Evolutionary conservation across 176 grass and related monocot species (phyloP).

Genomic region (Lolium rigidum): DNA sequence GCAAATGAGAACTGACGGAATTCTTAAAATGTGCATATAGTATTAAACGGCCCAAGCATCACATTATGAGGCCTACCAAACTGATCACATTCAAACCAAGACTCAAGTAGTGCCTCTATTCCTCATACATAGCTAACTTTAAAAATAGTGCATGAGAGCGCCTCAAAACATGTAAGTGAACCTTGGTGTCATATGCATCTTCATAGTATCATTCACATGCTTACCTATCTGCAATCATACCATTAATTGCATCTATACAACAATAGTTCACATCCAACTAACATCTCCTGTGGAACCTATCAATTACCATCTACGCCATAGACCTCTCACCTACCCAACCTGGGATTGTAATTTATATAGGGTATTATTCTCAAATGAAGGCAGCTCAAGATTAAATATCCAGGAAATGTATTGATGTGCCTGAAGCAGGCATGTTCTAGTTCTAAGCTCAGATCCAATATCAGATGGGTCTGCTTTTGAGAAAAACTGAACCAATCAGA

Average conservation of each 20-base stretch:
- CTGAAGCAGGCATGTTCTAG: not conserved
- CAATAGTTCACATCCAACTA: not conserved
- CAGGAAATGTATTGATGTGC: slow-evolving; percentile 14
- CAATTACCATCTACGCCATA: slow-evolving; percentile 4
- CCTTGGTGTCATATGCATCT: not conserved
- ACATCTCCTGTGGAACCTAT: not conserved
- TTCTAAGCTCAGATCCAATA: not conserved
- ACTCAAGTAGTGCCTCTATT: not conserved
- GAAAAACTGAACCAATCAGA: not conserved
- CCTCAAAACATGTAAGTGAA: not conserved
- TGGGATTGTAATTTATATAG: not conserved
- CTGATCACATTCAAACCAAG: not conserved
- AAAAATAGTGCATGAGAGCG: not conserved
- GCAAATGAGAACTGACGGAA: not conserved
- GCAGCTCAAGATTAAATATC: not conserved
- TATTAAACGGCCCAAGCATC: not conserved
- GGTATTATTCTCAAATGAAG: not conserved
- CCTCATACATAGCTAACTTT: not conserved
- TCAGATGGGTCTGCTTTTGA: not conserved
- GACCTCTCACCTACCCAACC: not conserved
- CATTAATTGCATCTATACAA: not conserved
- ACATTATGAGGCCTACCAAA: not conserved
- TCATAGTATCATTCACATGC: not conserved
- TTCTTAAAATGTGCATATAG: slow-evolving; percentile 1
- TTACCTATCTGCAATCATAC: not conserved